Percentiles rank a stretch among this genome's conserved stretches.
Conservation (phyloP, 305 asterid genomes). For the Rubia balearica region DNA sequence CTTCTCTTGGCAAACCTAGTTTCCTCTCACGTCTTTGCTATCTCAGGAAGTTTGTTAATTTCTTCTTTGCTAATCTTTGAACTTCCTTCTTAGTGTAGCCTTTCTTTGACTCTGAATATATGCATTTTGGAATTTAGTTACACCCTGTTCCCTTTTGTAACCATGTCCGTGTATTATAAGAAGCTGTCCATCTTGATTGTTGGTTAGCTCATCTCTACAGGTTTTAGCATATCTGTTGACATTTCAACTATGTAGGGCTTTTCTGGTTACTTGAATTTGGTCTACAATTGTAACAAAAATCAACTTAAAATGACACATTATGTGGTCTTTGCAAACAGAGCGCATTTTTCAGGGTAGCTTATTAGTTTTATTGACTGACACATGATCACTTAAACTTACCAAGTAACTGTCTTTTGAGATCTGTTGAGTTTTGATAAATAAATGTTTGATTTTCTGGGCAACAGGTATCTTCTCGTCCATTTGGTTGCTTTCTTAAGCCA, state of each 20-base stretch:
- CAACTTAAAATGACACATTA: background rate
- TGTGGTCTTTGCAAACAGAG: background rate
- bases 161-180: background rate
- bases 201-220: background rate
- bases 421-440: slow-evolving; percentile 11
- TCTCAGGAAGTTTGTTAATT: slow-evolving; percentile 3
- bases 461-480: slow-evolving; percentile 90
- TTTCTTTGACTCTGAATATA: background rate
- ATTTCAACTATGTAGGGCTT: background rate
- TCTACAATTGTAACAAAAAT: background rate
- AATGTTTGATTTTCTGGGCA: slow-evolving; percentile 28
- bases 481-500: slow-evolving; percentile 88
- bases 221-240: background rate
- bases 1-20: background rate
- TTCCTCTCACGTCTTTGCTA: background rate
- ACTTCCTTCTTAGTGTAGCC: background rate
- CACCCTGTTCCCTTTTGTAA: background rate
- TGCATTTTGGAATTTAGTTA: background rate
- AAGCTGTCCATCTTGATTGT: background rate
- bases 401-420: background rate
- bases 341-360: background rate
- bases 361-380: background rate
- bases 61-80: background rate
- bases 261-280: background rate
- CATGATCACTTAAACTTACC: background rate